Base-by-base conservation (phyloP, 352 stramenopile genomes). In the Globisporangium apiculatum region DNA sequence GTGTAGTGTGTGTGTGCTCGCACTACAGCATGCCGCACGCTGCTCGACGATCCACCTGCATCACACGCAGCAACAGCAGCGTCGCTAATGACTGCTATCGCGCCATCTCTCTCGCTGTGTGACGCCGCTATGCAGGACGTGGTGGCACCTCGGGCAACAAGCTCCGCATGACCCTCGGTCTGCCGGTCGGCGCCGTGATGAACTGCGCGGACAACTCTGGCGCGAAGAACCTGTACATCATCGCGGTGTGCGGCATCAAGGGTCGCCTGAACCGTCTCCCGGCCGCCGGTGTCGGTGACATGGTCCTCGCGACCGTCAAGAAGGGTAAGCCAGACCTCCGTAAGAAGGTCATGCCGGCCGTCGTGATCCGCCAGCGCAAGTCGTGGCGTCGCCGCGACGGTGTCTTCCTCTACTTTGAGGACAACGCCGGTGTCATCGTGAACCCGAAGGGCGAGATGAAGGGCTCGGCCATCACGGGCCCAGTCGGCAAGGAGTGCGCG, bases 401-500 rank as follows among this genome's bases (percentile, higher is more conserved):
- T 65, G 91, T 99, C 37, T 99, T 99, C 85, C 98, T 99, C 74
- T 99, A 99, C 86, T 99, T 99, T 71, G 98, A 99, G 76, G 91
- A 99, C 86, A 99, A 98, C 85, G 98, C 97, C 55, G 98, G 97
- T 76, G 97, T 99, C 47, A 99, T 99, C 76, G 98, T 99, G 57
- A 99, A 99, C 89, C 98, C 98, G 62, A 99, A 99, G 94, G 98
- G 98, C 71, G 98, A 99, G 84, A 99, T 99, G 98, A 99, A 99
- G 91, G 98, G 94, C 61, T 99, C 95, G 69, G 97, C 97, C 68
- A 99, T 99, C 61, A 99, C 96, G 61, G 98, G 97, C 73, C 98
- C 98, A 49, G 97, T 99, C 65, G 97, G 95, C 59, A 99, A 99
- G 92, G 98, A 99, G 81, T 99, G 97, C 86, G 98, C 97, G 40